These are phyloP conservation scores for Beta macrorhiza DNA, from an alignment of 179 eudicot genomes.

Conservation along the genomic window DNA sequence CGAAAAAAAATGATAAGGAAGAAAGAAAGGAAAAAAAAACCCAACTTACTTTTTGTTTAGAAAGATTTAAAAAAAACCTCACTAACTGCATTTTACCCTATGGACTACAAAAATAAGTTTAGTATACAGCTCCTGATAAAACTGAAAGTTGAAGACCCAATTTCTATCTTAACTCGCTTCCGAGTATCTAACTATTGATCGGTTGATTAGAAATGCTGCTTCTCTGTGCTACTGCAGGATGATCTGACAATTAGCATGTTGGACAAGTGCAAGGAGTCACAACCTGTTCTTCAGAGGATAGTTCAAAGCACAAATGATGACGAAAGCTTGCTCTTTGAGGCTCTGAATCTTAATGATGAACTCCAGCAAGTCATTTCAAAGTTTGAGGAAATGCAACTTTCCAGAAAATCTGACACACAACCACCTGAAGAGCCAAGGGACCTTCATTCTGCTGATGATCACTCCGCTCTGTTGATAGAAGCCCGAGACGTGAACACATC, in stretches of 20 bases:
- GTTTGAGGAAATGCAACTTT: constrained; percentile 52
- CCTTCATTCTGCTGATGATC: constrained; percentile 21
- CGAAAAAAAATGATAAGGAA: neutral
- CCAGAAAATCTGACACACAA: constrained; percentile 26
- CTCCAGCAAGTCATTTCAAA: constrained; percentile 67
- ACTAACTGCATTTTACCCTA: too few species aligned
- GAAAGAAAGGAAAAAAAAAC: too few species aligned
- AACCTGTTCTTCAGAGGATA: constrained; percentile 69
- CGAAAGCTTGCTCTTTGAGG: constrained; percentile 78
- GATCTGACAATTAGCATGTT: constrained; percentile 73
- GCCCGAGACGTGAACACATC: constrained; percentile 27
- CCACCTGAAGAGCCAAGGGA: constrained; percentile 23
- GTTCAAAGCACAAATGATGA: constrained; percentile 72
- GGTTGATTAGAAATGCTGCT: neutral
- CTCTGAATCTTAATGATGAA: constrained; percentile 82
- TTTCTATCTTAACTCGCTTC: neutral
- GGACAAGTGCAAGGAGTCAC: constrained; percentile 84
- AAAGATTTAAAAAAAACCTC: too few species aligned
- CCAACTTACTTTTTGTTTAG: too few species aligned
- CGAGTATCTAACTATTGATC: neutral
- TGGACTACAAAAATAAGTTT: too few species aligned
- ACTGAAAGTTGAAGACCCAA: too few species aligned
- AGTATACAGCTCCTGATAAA: too few species aligned
- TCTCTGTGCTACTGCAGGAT: constrained; percentile 50
- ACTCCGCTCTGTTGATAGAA: constrained; percentile 17